phyloP scores from a whole-genome alignment of 1,139 yeast genomes.

The Dujonia santamariae region DNA sequence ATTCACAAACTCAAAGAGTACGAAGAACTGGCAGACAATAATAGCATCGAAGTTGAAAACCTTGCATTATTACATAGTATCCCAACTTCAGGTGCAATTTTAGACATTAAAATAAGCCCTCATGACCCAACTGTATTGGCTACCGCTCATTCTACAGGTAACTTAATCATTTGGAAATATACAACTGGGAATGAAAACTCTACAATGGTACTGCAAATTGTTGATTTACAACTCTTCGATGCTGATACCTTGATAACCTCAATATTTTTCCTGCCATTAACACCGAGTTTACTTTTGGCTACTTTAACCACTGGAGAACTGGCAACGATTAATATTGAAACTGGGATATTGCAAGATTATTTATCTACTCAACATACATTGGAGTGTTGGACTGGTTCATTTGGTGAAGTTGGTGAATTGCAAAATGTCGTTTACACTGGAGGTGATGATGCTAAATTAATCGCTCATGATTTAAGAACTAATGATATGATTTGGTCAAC shows the following conservation, averaged over 20 bases:
- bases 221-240: conserved; percentile 42
- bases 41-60: conserved; percentile 17
- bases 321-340: conserved; percentile 29
- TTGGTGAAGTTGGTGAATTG: conserved; percentile 57
- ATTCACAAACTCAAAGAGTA: conserved; percentile 32
- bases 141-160: conserved; percentile 82
- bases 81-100: conserved; percentile 57
- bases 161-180: conserved; percentile 56
- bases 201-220: conserved; percentile 7
- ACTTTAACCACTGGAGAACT: conserved; percentile 62
- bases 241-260: conserved; percentile 59
- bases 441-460: conserved; percentile 80
- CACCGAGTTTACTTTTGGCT: conserved; percentile 31
- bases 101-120: conserved; percentile 72
- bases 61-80: conserved; percentile 18
- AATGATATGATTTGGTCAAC: conserved; percentile 49
- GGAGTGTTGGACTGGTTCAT: conserved; percentile 89
- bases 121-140: conserved; percentile 44
- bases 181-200: too few species aligned
- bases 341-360: conserved; percentile 4
- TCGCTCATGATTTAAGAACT: conserved; percentile 71
- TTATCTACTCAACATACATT: conserved; percentile 49
- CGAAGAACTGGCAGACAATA: conserved; percentile 9
- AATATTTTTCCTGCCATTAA: conserved; percentile 52
- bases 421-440: conserved; percentile 73